Base-by-base conservation (phyloP, 805 yeast genomes). In the Suhomyces kilbournensis region DNA sequence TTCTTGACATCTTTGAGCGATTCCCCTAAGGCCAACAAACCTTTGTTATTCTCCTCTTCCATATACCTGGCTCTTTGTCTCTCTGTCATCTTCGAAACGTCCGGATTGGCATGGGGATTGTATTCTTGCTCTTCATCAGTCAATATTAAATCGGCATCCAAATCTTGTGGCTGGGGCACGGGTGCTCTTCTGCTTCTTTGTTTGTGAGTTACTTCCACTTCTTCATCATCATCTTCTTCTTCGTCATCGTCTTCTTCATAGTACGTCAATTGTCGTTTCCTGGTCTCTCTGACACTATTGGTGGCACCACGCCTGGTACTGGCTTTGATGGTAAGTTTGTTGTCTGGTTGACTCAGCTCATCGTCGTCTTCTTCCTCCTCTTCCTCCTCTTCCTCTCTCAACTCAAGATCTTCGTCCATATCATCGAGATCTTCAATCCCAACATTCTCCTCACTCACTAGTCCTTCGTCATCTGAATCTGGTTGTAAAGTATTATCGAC, bases 1-100 rank as follows among this genome's bases (percentile, higher is more conserved):
- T 75, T 76, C 53, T 74, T 75, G 8, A 74, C 54, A 23, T 55
- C 57, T 12, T 52, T 55, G 26, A 58, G 54, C 32, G 52, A 56
- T 35, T 64, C 68, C 49, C 64, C 71, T 56, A 72, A 59, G 47
- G 69, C 71, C 7, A 67, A 61, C 45, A 69, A 67, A 46, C 58
- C 60, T 49, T 57, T 60, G 30, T 57, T 51, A 26, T 52, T 52
- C 32, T 62, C 72, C 44, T 62, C 66, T 19, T 75, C 80, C 45
- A 68, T 53, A 44, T 63, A 72, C 55, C 75, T 72, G 3, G 82
- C 76, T 46, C 84, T 64, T 62, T 82, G 86, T 56, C 86, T 64
- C 53, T 81, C 85, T 1, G 86, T 82, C 79, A 81, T 74, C 49
- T 77, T 72, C 15, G 79, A 64, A 19, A 74, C 53, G 58, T 80